Evolutionary conservation across 1,284 basidiomycete species (phyloP).

Genomic region (Chiua sp.): DNA sequence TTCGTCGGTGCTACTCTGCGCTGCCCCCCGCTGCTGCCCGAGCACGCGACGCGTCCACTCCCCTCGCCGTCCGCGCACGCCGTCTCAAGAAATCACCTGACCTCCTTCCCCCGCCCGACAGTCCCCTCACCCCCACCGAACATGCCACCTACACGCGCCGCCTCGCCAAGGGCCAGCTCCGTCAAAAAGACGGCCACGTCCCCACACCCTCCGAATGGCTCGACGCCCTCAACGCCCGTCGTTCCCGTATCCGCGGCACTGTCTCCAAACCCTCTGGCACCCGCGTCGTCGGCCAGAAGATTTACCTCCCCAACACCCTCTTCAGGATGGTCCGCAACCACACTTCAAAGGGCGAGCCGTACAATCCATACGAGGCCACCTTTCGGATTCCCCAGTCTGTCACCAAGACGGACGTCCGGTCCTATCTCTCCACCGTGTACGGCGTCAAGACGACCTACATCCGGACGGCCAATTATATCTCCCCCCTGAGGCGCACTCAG

Average conservation of each 20-base stretch:
- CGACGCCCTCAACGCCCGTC: constrained; percentile 55
- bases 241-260: constrained; percentile 71
- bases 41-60: constrained; percentile 70
- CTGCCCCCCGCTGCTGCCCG: constrained; percentile 52
- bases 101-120: constrained; percentile 42
- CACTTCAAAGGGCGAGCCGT: constrained; percentile 51
- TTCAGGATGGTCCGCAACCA: constrained; percentile 87
- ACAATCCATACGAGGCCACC: too few species aligned
- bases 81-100: constrained; percentile 54
- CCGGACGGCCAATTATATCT: too few species aligned
- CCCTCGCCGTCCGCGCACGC: constrained; percentile 72
- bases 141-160: constrained; percentile 62
- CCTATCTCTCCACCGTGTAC: constrained; percentile 77
- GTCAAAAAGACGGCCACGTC: constrained; percentile 44
- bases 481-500: too few species aligned
- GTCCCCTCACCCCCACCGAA: constrained; percentile 70
- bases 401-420: too few species aligned
- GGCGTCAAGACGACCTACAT: too few species aligned
- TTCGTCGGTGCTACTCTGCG: constrained; percentile 56
- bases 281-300: constrained; percentile 75
- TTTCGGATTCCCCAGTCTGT: too few species aligned
- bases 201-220: constrained; percentile 63
- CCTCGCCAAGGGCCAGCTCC: constrained; percentile 56
- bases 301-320: constrained; percentile 89
- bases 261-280: constrained; percentile 42